These are phyloP conservation scores for Aspergillus persii DNA, from an alignment of 2,329 filamentous ascomycete genomes.

Conservation along the genomic window DNA sequence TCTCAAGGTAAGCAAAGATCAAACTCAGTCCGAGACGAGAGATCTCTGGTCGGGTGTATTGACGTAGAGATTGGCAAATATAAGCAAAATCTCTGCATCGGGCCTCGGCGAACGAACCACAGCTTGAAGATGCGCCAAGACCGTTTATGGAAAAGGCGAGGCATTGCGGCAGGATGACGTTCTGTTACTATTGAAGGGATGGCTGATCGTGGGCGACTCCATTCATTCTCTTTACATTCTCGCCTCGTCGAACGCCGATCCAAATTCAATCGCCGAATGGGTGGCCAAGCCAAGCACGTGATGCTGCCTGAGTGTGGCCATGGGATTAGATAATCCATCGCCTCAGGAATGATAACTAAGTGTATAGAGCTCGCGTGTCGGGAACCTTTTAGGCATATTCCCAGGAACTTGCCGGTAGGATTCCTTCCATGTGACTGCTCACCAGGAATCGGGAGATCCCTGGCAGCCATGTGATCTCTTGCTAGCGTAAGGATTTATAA, in stretches of 20 bases:
- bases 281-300: too few species aligned
- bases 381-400: too few species aligned
- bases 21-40: neutral
- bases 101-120: neutral
- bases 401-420: too few species aligned
- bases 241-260: neutral
- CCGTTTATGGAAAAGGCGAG: neutral
- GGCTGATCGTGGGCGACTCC: neutral
- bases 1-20: neutral
- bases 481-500: too few species aligned
- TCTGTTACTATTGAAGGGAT: neutral
- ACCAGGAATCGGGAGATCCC: too few species aligned
- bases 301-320: too few species aligned
- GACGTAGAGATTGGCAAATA: neutral
- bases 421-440: too few species aligned
- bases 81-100: neutral
- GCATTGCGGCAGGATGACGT: neutral
- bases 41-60: neutral
- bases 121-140: neutral
- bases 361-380: too few species aligned
- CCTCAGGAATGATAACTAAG: too few species aligned
- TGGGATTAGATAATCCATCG: too few species aligned
- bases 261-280: neutral
- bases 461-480: too few species aligned
- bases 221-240: neutral